These are phyloP conservation scores for Dovyalis caffra DNA, from an alignment of 345 rosid species.

Conservation along the genomic window DNA sequence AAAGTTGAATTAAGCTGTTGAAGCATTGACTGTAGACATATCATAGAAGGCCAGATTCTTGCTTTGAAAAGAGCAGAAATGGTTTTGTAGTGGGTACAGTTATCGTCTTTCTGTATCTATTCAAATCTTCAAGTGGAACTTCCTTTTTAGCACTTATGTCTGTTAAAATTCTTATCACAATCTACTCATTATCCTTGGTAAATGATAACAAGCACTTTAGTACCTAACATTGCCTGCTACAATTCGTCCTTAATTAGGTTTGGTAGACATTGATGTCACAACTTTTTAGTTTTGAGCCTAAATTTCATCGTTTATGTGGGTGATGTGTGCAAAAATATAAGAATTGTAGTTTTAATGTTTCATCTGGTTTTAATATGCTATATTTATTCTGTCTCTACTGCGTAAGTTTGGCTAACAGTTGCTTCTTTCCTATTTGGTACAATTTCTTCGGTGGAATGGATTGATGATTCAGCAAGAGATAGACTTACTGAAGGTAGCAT, in stretches of 20 bases:
- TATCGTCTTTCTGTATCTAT: too few relatives aligned
- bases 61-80: too few relatives aligned
- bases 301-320: neutral
- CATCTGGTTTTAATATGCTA: neutral
- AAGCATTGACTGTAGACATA: neutral
- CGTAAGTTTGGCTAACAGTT: slow-evolving; percentile 36
- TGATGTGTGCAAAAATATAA: neutral
- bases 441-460: slow-evolving; percentile 27
- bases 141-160: neutral
- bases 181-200: neutral
- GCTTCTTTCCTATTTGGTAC: slow-evolving; percentile 31
- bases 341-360: neutral
- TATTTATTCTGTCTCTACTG: slow-evolving; percentile 8
- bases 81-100: neutral
- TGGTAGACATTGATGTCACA: neutral
- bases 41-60: neutral
- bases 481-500: slow-evolving; percentile 85
- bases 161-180: neutral
- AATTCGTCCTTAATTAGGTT: neutral
- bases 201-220: neutral
- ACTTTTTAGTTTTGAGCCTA: neutral
- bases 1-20: neutral
- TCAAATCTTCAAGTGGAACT: neutral
- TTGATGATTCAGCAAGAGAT: slow-evolving; percentile 86
- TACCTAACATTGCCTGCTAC: neutral